phyloP scores from a whole-genome alignment of 139 green algal genomes.

The Cymbomonas tetramitiformis region DNA sequence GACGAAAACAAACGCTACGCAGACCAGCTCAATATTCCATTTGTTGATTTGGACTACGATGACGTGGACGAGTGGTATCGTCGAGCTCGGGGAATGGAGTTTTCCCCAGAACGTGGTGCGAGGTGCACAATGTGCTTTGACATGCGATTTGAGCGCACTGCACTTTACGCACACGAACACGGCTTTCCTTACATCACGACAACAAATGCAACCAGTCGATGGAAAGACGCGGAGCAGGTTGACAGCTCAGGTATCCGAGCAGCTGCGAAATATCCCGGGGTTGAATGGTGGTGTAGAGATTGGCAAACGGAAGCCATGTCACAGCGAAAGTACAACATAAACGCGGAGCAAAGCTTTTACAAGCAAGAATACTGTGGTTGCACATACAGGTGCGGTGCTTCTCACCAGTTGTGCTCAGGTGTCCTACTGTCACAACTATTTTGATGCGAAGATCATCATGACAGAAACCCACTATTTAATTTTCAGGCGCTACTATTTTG shows the following conservation, averaged over 20 bases:
- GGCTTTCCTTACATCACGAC: not conserved
- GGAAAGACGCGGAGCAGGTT: conserved; percentile 6
- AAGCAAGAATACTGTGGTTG: conserved; percentile 18
- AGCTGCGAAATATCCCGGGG: too few relatives aligned
- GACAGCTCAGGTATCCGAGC: not conserved
- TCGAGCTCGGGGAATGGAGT: conserved; percentile 1
- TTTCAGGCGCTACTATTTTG: too few relatives aligned
- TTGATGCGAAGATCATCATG: too few relatives aligned
- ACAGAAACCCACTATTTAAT: too few relatives aligned
- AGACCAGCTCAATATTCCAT: not conserved
- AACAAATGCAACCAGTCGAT: conserved; percentile 4
- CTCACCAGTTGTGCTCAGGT: too few relatives aligned
- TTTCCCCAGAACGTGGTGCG: conserved; percentile 1
- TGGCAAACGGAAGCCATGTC: conserved; percentile 10
- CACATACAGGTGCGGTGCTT: too few relatives aligned
- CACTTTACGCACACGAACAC: not conserved
- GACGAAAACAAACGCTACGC: conserved; percentile 9
- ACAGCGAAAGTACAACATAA: conserved; percentile 6
- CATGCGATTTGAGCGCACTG: conserved; percentile 12
- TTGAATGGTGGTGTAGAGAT: too few relatives aligned
- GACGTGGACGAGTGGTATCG: conserved; percentile 6
- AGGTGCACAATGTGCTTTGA: conserved; percentile 17
- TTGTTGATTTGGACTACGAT: conserved; percentile 14
- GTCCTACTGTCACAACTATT: too few relatives aligned
- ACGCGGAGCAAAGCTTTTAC: conserved; percentile 9